These are phyloP conservation scores for Microbotryum saponariae DNA, from an alignment of 1,284 basidiomycete genomes.

Conservation along the genomic window DNA sequence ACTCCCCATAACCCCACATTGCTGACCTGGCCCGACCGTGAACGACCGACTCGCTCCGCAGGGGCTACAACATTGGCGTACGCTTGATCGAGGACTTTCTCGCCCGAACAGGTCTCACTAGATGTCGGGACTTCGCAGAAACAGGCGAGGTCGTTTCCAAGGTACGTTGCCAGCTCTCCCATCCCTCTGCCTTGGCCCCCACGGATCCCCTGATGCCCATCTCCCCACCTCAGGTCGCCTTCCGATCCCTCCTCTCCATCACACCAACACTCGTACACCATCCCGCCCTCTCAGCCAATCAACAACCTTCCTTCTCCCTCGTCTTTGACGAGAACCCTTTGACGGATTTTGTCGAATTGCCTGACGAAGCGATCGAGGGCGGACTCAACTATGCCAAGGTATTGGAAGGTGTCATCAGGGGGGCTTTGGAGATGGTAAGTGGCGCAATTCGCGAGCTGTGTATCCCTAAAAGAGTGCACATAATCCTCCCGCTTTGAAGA, in stretches of 20 bases:
- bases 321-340: conserved; percentile 93
- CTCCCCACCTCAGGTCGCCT: conserved; percentile 69
- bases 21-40: not conserved
- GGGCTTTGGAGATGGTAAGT: conserved; percentile 91
- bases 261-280: conserved; percentile 71
- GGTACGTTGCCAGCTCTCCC: conserved; percentile 46
- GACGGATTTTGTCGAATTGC: conserved; percentile 94
- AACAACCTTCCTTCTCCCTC: conserved; percentile 59
- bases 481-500: not conserved
- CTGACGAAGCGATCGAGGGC: conserved; percentile 77
- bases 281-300: conserved; percentile 46
- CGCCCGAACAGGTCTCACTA: conserved; percentile 73
- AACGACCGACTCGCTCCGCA: conserved; percentile 39
- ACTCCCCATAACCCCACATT: not conserved
- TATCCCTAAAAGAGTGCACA: not conserved
- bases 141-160: conserved; percentile 89
- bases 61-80: conserved; percentile 98
- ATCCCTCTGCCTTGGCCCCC: too few species aligned
- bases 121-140: conserved; percentile 85
- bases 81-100: conserved; percentile 96
- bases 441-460: not conserved
- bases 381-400: conserved; percentile 97
- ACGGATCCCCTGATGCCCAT: not conserved
- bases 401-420: conserved; percentile 83
- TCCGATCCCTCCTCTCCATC: conserved; percentile 95